Evolutionary conservation across 129 eudicot genomes (phyloP).

Genomic region (Escallonia herrerae): DNA sequence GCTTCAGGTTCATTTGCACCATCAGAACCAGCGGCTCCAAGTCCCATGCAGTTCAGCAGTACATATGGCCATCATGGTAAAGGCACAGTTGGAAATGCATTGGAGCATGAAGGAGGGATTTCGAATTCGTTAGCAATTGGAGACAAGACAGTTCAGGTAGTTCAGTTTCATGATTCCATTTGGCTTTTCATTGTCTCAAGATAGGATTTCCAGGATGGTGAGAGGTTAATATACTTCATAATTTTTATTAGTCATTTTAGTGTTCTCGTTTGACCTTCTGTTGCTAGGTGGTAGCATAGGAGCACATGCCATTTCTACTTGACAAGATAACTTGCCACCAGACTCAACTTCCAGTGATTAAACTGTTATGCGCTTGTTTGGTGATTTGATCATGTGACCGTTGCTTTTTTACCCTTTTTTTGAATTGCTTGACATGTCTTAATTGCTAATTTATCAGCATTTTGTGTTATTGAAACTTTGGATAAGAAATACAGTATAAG

Average conservation of each 20-base stretch:
- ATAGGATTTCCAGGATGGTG: neutral
- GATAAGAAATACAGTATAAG: too few relatives aligned
- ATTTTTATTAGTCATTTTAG: neutral
- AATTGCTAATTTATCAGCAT: too few relatives aligned
- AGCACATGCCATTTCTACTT: too few relatives aligned
- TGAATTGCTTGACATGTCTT: too few relatives aligned
- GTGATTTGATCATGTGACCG: too few relatives aligned
- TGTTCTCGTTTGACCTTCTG: neutral
- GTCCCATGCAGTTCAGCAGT: slow-evolving; percentile 40
- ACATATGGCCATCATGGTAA: slow-evolving; percentile 49
- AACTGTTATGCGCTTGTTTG: too few relatives aligned
- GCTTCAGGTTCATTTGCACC: slow-evolving; percentile 43
- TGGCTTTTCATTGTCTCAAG: neutral
- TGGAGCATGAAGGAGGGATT: slow-evolving; percentile 52
- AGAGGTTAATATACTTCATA: neutral
- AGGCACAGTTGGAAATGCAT: slow-evolving; percentile 46
- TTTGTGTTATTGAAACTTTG: too few relatives aligned
- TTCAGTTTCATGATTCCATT: neutral
- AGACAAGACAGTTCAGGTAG: slow-evolving; percentile 59
- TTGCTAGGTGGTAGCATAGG: too few relatives aligned
- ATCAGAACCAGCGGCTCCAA: slow-evolving; percentile 40
- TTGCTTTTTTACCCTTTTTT: too few relatives aligned
- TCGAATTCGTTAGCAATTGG: slow-evolving; percentile 32
- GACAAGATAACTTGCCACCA: too few relatives aligned
- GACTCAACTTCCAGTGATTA: too few relatives aligned